Evolutionary conservation across 163 green algal genomes (phyloP).

Genomic region (Chlamydomonas reinhardtii): DNA sequence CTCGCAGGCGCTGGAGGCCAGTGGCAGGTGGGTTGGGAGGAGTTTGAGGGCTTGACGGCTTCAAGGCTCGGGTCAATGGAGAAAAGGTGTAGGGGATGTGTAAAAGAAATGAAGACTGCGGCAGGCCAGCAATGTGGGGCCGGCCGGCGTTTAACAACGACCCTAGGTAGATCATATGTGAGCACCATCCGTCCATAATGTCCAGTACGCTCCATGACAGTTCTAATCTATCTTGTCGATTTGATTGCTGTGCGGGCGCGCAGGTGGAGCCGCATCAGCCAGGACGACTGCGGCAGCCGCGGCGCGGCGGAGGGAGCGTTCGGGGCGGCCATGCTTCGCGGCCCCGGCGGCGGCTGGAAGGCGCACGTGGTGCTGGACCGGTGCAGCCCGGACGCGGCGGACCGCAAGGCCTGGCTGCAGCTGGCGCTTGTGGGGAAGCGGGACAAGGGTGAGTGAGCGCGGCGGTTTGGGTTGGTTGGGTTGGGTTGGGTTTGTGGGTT

Average conservation of each 20-base stretch:
- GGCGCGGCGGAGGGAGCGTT: conserved; percentile 36
- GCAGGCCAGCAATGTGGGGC: too few species aligned
- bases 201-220: too few species aligned
- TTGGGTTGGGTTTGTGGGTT: too few species aligned
- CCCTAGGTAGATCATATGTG: too few species aligned
- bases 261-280: conserved; percentile 52
- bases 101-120: too few species aligned
- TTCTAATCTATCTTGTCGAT: too few species aligned
- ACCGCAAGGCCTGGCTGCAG: conserved; percentile 47
- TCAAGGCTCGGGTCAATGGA: too few species aligned
- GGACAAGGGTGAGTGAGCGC: conserved; percentile 32
- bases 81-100: too few species aligned
- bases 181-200: too few species aligned
- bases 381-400: conserved; percentile 49
- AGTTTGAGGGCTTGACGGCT: too few species aligned
- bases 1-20: conserved; percentile 37
- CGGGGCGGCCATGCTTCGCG: conserved; percentile 39
- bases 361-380: conserved; percentile 51
- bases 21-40: conserved; percentile 34
- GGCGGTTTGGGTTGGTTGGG: not conserved
- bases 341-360: not conserved
- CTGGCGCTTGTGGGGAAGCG: conserved; percentile 45
- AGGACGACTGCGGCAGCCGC: conserved; percentile 55
- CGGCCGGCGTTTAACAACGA: too few species aligned
- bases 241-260: too few species aligned